Conservation (phyloP, 257 asterid genomes). For the Ballota nigra region DNA sequence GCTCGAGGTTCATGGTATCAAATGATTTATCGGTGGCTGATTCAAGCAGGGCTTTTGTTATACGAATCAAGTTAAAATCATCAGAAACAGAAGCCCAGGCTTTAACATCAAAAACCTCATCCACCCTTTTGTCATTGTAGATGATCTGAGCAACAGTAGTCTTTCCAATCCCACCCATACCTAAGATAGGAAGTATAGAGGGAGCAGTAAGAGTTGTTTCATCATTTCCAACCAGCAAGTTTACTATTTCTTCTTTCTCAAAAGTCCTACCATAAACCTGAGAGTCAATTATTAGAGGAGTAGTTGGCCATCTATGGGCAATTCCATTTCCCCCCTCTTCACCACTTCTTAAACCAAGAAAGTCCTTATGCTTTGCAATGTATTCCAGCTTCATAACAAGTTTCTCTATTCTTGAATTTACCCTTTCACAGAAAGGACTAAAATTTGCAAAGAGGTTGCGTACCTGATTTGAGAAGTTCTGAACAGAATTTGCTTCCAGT, state of each 20-base stretch:
- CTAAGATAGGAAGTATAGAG: conserved; percentile 39
- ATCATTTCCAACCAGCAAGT: conserved; percentile 22
- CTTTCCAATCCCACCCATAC: conserved; percentile 56
- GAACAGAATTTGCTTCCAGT: conserved; percentile 15
- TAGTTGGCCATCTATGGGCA: conserved; percentile 32
- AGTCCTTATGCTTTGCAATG: conserved; percentile 44
- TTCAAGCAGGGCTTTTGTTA: conserved; percentile 41
- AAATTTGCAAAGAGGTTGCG: conserved; percentile 24
- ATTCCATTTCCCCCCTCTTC: conserved; percentile 12
- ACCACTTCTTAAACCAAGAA: conserved; percentile 42
- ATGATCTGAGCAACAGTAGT: conserved; percentile 47
- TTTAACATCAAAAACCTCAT: conserved; percentile 38
- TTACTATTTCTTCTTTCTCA: conserved; percentile 43
- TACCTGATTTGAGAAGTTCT: conserved; percentile 31
- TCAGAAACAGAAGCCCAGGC: conserved; percentile 52
- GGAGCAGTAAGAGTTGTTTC: conserved; percentile 11
- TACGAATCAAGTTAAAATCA: conserved; percentile 38
- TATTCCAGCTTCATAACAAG: conserved; percentile 40
- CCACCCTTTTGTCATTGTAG: conserved; percentile 41
- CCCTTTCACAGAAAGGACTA: conserved; percentile 34
- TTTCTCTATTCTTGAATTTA: conserved; percentile 33
- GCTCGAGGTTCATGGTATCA: conserved; percentile 39
- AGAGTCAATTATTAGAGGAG: conserved; percentile 41
- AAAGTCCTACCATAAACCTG: conserved; percentile 34
- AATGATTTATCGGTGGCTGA: conserved; percentile 40